Evolutionary conservation across 2,329 filamentous ascomycete species (phyloP), one percentile per base, ranked within the genome.

Genomic region (Xylariaceae sp.): DNA sequence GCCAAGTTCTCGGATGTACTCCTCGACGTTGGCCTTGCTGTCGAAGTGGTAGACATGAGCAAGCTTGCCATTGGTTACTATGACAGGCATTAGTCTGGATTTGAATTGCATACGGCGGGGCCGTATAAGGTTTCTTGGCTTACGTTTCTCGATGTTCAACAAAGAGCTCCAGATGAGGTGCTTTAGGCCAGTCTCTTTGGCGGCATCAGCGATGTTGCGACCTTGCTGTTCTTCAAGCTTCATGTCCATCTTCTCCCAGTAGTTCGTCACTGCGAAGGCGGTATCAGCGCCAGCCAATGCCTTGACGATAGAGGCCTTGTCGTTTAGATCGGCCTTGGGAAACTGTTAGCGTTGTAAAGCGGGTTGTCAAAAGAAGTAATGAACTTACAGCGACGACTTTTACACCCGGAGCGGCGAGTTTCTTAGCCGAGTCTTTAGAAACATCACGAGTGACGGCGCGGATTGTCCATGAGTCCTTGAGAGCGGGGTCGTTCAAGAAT

Each of bases 401-500:
- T 2, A 76, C 74, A 15, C 56, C 54, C 31, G 48, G 39, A 7
- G 47, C 44, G 30, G 50, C 46, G 11, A 58, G 54, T 19, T 39
- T 47, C 46, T 75, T 70, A 12, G 78, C 71, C 1, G 67, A 68
- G 0, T 72, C 57, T 42, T 71, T 74, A 11, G 64, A 61, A 2
- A 66, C 53, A 50, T 80, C 69, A 42, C 82, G 76, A 2, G 81
- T 81, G 17, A 85, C 69, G 42, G 71, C 82, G 30, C 81, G 77
- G 36, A 85, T 67, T 5, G 67, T 62, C 69, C 74, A 83, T 38
- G 72, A 63, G 40, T 71, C 66, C n/a, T 68, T 70, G 1, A 78
- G 67, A 42, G 72, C 66, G 0, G 75, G 48, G 42, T 70, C 66
- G 35, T 58, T 58, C 38, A 70, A 56, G 53, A 70, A 70, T 3